Evolutionary conservation across 495 filamentous ascomycete genomes (phyloP), one percentile per base, ranked within the genome.

Genomic region (Glonium stellatum): DNA sequence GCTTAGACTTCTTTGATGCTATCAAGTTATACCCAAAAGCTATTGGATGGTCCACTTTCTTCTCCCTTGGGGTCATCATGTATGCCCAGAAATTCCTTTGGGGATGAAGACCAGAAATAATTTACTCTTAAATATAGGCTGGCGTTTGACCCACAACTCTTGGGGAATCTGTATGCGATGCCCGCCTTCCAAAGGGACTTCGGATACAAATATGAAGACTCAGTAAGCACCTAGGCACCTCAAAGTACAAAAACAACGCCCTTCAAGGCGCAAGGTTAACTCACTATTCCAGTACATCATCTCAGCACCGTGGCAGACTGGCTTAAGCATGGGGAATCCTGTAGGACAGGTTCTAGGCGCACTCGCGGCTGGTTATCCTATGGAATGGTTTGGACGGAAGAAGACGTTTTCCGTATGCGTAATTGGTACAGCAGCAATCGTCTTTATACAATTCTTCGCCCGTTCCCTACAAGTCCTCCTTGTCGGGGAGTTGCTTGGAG

Each of bases 381-480:
- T 75, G 70, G 73, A 75, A 49, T 64, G 59, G 61, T 72, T 66
- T 46, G 73, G 71, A 1, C 53, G 73, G 10, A 71, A 71, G 57
- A 56, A 47, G 54, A 73, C 70, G 0, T 72, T 75, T 55, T 64
- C 61, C 4, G 60, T 56, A n/a, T 75, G 71, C 44, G 70, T 72
- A 0, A 31, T 71, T 41, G 67, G 71, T 18, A 72, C 76, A 44
- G 73, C 76, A 36, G 69, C 71, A 52, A 68, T 76, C 53, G 71
- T 78, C 57, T 80, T 83, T 67, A 64, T 82, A 11, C 80, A 79
- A 46, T 79, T 79, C 51, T 81, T 83, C 58, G 75, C 77, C 4
- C 73, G 70, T 8, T 69, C 65, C 5, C 62, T 70, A 19, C 63
- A 59, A n/a, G 66, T 71, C 0, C 58, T 72, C 27, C 66, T 79